Evolutionary conservation across 2,329 filamentous ascomycete species (phyloP).

Genomic region (Venturia pyrina): DNA sequence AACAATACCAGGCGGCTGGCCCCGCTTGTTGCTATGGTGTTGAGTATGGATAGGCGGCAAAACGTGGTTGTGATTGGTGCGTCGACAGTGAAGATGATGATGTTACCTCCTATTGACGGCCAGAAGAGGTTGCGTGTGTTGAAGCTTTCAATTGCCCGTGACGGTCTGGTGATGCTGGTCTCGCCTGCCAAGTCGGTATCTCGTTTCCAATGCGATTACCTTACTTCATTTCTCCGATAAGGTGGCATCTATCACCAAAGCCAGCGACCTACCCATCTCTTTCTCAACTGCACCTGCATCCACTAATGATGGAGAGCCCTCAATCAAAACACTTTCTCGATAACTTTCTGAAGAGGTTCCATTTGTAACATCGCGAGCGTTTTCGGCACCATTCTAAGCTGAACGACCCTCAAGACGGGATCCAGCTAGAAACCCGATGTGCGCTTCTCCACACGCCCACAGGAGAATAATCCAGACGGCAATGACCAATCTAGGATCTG

Average conservation of each 20-base stretch:
- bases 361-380: neutral
- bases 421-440: neutral
- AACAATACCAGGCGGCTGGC: slow-evolving; percentile 1
- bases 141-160: neutral
- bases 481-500: too few species aligned
- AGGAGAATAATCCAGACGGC: too few species aligned
- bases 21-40: slow-evolving; percentile 6
- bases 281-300: too few species aligned
- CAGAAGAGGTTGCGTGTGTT: neutral
- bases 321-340: too few species aligned
- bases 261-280: neutral
- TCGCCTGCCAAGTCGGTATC: neutral
- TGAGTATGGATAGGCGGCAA: neutral
- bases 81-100: neutral
- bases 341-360: neutral
- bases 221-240: too few species aligned
- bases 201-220: too few species aligned
- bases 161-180: neutral
- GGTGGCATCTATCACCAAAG: neutral
- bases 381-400: neutral
- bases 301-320: too few species aligned
- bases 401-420: neutral
- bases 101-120: neutral
- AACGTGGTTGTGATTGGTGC: neutral
- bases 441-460: too few species aligned